Base-by-base conservation (phyloP, 345 rosid species). In the Geranium rotundifolium region DNA sequence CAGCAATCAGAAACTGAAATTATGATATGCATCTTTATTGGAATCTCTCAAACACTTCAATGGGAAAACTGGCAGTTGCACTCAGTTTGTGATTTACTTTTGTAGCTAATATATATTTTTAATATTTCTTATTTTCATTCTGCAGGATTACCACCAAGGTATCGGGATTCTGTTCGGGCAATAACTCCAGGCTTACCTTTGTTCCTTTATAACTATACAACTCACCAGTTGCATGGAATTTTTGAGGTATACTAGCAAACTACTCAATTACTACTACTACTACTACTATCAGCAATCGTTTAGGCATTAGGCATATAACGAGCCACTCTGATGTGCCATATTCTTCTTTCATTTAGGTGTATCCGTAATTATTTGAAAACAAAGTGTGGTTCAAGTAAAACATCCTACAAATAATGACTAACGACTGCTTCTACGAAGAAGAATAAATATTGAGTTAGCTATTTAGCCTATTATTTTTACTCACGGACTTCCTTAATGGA, bases 181-280 rank as follows among this genome's bases (percentile, higher is more conserved):
- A 95, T 95, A 58, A 95, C 97, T 10, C 99, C 99, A 0, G 99
- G 99, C 0, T 79, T 95, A 69, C 99, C 99, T 3, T 88, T 95
- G 67, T 95, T 95, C 72, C 95, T 95, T 27, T 95, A 90, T 75
- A 95, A 95, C 85, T 95, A 95, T 80, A 85, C 99, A 59, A 95
- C 97, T 61, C 99, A 95, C 73, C 99, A 95, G 59, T 96, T 95
- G 54, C 97, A 95, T 70, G 99, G 99, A 54, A 63, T 95, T 49
- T 95, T 88, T 78, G 90, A 95, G 93, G 96, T 85, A 37, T 57
- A 75, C 60, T 37, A 50, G 62, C 64, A n/a, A 27, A 3, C 6
- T 15, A 46, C 19, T 0, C 14, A 49, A 30, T 17, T 54, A 54
- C 41, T 15, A 6, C 7, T 7, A 10, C 14, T 54, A 54, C 41